phyloP scores from a whole-genome alignment of 331 rosid species.

The Saraca asoca region DNA sequence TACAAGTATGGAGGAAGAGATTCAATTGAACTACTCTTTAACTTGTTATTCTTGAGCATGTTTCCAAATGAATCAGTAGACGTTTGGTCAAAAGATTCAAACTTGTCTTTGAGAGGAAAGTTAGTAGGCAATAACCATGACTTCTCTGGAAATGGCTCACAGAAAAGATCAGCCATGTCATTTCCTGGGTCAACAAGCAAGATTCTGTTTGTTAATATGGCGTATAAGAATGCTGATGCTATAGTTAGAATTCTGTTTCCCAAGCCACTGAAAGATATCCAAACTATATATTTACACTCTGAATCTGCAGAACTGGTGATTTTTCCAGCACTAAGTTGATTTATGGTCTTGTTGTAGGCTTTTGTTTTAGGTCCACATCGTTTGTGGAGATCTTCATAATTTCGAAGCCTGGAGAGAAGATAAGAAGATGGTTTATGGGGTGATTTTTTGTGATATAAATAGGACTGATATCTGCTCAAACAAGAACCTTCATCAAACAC shows the following conservation, averaged over 20 bases:
- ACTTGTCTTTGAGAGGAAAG: constrained; percentile 48
- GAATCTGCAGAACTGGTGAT: constrained; percentile 34
- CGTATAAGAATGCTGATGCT: constrained; percentile 54
- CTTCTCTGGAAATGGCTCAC: constrained; percentile 60
- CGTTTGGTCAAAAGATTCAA: constrained; percentile 40
- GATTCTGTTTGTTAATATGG: constrained; percentile 49
- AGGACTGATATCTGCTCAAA: constrained; percentile 54
- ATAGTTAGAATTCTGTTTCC: constrained; percentile 55
- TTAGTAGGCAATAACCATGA: constrained; percentile 64
- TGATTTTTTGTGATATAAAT: constrained; percentile 37
- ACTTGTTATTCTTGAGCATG: constrained; percentile 51
- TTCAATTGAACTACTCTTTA: constrained; percentile 17
- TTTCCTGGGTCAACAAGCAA: constrained; percentile 51
- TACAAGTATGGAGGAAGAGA: constrained; percentile 41
- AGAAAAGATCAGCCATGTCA: constrained; percentile 49
- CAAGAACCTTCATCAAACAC: constrained; percentile 49
- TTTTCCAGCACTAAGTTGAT: constrained; percentile 27
- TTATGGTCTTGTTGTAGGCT: constrained; percentile 35
- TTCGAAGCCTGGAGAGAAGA: constrained; percentile 51
- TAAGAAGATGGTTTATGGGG: constrained; percentile 45
- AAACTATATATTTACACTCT: constrained; percentile 51
- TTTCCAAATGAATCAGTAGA: constrained; percentile 53
- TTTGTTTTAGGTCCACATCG: constrained; percentile 53
- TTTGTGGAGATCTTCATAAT: constrained; percentile 49
- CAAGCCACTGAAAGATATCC: constrained; percentile 55